Conservation (phyloP, 345 rosid genomes). For the Lepidium sativum region DNA sequence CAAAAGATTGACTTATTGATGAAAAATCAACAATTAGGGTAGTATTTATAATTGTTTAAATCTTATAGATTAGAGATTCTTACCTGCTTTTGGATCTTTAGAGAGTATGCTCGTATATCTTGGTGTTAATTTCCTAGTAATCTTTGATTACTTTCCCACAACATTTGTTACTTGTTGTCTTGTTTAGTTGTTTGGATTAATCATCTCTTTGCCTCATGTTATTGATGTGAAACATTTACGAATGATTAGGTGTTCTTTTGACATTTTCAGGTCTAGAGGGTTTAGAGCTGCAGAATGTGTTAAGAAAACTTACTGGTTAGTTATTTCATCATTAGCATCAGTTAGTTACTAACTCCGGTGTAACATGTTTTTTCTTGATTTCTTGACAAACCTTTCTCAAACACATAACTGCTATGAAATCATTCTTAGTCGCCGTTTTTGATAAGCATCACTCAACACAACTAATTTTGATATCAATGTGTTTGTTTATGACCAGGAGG, state of each 20-base stretch:
- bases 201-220: neutral
- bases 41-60: neutral
- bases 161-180: neutral
- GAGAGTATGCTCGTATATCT: neutral
- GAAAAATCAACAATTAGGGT: neutral
- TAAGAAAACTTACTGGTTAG: constrained; percentile 81
- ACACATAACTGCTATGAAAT: neutral
- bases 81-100: neutral
- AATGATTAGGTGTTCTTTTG: neutral
- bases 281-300: constrained; percentile 65
- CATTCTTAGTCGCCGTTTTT: neutral
- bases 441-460: neutral
- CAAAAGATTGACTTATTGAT: neutral
- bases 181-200: neutral
- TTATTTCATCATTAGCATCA: neutral
- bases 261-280: constrained; percentile 61
- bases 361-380: neutral
- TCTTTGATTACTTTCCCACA: too few relatives aligned
- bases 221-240: neutral
- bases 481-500: constrained; percentile 54
- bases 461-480: neutral
- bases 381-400: neutral
- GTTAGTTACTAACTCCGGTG: neutral
- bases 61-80: neutral
- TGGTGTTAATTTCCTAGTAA: neutral